Evolutionary conservation across 73 alveolate species (phyloP).

Genomic region (Symbiodinium pilosum): DNA sequence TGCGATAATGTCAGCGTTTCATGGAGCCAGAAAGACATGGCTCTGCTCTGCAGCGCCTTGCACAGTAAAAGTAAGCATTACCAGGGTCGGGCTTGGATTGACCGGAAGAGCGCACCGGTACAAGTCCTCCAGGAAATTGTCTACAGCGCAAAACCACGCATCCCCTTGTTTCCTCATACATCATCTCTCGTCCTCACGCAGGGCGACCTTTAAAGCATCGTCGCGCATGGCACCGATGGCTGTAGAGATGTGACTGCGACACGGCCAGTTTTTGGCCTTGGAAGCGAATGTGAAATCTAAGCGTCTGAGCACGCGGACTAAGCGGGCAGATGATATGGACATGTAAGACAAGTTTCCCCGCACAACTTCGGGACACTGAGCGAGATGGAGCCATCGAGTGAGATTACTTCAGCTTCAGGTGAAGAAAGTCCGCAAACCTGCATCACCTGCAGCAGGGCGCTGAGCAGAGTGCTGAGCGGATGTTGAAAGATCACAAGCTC

Average conservation of each 20-base stretch:
- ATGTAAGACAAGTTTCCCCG: constrained; percentile 36
- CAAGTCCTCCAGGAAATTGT: constrained; percentile 14
- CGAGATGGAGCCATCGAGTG: constrained; percentile 62
- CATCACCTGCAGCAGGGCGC: constrained; percentile 24
- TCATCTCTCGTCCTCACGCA: constrained; percentile 8
- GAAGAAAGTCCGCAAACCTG: constrained; percentile 67
- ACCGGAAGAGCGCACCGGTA: constrained; percentile 55
- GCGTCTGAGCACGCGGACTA: neutral
- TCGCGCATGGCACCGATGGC: constrained; percentile 16
- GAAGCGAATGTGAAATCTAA: neutral
- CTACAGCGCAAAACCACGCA: too few species aligned
- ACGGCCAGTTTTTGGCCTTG: constrained; percentile 54
- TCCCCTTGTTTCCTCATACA: too few species aligned
- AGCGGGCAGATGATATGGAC: neutral
- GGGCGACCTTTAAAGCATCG: constrained; percentile 73
- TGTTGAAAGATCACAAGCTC: too few species aligned
- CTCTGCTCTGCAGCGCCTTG: neutral
- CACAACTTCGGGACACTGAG: constrained; percentile 28
- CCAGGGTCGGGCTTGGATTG: constrained; percentile 15
- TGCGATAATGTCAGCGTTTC: too few species aligned
- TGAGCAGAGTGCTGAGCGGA: too few species aligned
- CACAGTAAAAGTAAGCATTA: constrained; percentile 46
- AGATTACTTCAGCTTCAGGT: constrained; percentile 36
- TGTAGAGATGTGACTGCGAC: constrained; percentile 14
- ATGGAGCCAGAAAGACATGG: neutral